Base-by-base conservation (phyloP, 352 stramenopile genomes). In the Globisporangium paddicum region DNA sequence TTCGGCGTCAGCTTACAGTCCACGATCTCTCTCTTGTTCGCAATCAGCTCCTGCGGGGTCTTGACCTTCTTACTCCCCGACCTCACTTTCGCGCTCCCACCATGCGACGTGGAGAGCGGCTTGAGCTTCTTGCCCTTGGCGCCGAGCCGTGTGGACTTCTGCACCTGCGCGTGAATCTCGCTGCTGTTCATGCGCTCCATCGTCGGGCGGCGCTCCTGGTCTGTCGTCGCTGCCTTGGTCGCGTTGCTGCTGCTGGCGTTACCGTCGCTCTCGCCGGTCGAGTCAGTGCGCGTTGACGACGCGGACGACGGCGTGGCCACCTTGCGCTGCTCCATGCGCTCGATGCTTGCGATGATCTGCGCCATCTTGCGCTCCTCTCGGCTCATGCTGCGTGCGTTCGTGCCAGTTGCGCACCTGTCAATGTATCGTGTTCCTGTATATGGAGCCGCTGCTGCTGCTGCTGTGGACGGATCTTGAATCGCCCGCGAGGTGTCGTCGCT, bases 291-390 rank as follows among this genome's bases (percentile, higher is more conserved):
- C 60, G 45, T 68, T 34, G 54, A 59, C 30, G 19, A 51, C 66
- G 14, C 68, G 19, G 34, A 51, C 55, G 50, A 77, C 55, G 54
- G 60, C 49, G 19, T 60, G 60, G 37, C 54, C 63, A 50, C 66
- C 64, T 67, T 66, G 57, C 77, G 72, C 73, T 86, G 77, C 66
- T 87, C 77, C 77, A 87, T 87, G 64, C 79, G 79, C 72, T 89
- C 79, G 63, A 89, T 89, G 49, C 73, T 86, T 44, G 79, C 79
- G 64, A 87, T 86, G 58, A 89, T 89, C 66, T 89, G 79, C 63
- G 77, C 77, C 79, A 87, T 89, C 67, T 89, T 89, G 42, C 79
- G 79, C 63, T 87, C 79, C 60, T 89, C 79, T 26, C 79, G 77
- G 59, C 77, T 87, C 79, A 89, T 89, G 19, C 58, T 74, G 40